These are phyloP conservation scores for Phialophora expanda DNA, from an alignment of 2,329 filamentous ascomycete genomes.

Conservation along the genomic window DNA sequence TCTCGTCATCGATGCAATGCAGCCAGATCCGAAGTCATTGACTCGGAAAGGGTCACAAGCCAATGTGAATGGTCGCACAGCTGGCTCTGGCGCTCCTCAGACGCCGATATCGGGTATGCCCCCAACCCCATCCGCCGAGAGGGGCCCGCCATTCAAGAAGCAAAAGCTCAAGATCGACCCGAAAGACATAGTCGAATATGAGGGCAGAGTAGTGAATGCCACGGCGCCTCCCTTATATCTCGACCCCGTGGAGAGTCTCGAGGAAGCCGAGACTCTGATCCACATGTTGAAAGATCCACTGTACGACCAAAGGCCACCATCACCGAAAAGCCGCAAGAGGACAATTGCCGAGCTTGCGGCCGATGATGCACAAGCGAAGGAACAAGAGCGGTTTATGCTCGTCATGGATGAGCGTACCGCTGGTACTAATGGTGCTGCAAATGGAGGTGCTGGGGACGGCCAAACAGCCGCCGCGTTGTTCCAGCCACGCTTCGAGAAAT, in stretches of 20 bases:
- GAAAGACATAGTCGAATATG: constrained; percentile 73
- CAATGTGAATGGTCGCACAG: constrained; percentile 49
- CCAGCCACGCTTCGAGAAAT: constrained; percentile 84
- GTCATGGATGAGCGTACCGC: constrained; percentile 82
- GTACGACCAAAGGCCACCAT: constrained; percentile 75
- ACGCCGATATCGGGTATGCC: constrained; percentile 67
- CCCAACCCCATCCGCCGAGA: constrained; percentile 64
- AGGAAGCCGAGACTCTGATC: constrained; percentile 73
- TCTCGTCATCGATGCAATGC: constrained; percentile 74
- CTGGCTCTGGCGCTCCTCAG: constrained; percentile 61
- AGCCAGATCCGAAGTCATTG: constrained; percentile 63
- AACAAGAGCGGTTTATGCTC: constrained; percentile 90
- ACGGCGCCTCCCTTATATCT: constrained; percentile 77
- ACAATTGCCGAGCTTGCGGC: constrained; percentile 94
- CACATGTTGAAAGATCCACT: constrained; percentile 75
- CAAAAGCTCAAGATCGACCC: constrained; percentile 80
- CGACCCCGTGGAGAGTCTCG: constrained; percentile 71
- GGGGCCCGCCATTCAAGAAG: constrained; percentile 64
- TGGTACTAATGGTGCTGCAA: constrained; percentile 60
- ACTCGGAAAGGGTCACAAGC: constrained; percentile 53
- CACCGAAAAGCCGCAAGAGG: constrained; percentile 87
- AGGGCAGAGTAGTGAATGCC: constrained; percentile 74
- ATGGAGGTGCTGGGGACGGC: constrained; percentile 72
- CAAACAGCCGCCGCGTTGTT: constrained; percentile 74
- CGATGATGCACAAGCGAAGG: constrained; percentile 88